These are phyloP conservation scores for Monilinia fructicola DNA, from an alignment of 2,329 filamentous ascomycete genomes.

Conservation along the genomic window DNA sequence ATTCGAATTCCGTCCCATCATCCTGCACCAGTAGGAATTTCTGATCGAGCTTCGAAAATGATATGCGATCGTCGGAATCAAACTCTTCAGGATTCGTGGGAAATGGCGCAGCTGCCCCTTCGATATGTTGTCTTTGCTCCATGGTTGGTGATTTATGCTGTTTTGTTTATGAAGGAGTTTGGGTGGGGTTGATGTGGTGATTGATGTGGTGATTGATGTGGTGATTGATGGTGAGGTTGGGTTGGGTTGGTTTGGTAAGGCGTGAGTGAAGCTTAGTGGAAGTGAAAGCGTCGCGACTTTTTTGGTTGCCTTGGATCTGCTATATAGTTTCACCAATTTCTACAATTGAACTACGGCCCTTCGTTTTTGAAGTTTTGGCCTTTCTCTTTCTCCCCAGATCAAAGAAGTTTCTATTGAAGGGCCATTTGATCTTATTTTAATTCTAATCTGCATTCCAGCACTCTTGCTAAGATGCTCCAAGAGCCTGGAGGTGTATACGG, in stretches of 20 bases:
- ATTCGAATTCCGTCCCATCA: conserved; percentile 83
- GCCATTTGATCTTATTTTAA: background rate
- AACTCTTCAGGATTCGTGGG: conserved; percentile 50
- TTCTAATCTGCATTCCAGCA: background rate
- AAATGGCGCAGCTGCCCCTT: conserved; percentile 30
- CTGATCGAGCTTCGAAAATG: conserved; percentile 77
- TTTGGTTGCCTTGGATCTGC: background rate
- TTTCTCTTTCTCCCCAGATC: background rate
- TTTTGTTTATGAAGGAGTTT: conserved; percentile 10
- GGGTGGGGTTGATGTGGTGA: conserved; percentile 22
- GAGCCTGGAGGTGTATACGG: background rate
- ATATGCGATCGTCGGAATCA: conserved; percentile 76
- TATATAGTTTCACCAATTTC: background rate
- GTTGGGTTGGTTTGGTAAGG: too few species aligned
- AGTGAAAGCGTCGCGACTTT: conserved; percentile 5
- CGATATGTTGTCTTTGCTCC: conserved; percentile 30
- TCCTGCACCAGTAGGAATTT: conserved; percentile 84
- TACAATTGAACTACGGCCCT: background rate
- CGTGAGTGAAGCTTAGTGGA: conserved; percentile 1
- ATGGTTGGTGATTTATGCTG: conserved; percentile 26
- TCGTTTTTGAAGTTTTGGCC: too few species aligned
- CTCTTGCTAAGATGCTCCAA: background rate
- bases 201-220: conserved; percentile 23
- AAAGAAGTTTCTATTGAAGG: background rate
- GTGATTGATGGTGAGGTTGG: conserved; percentile 9